phyloP scores from a whole-genome alignment of 306 rosid genomes.

The Carpinus viminea region DNA sequence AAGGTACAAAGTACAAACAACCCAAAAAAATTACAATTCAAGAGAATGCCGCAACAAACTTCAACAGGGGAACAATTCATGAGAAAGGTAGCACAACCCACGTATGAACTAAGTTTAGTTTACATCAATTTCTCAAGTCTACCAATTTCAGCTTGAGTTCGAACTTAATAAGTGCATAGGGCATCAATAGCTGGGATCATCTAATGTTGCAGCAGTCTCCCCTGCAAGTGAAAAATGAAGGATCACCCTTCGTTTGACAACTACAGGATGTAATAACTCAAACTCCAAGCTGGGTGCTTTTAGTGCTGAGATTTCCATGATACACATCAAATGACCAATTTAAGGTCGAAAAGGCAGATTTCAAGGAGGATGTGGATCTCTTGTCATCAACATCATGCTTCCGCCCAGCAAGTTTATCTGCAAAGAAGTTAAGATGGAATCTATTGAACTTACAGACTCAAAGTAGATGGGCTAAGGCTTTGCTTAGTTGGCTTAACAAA shows the following conservation, averaged over 20 bases:
- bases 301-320: conserved; percentile 42
- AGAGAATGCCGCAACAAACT: no score
- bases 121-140: no score
- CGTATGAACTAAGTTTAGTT: no score
- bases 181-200: conserved; percentile 60
- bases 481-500: no score
- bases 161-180: conserved; percentile 88
- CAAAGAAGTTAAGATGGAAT: background rate
- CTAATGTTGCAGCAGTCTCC: conserved; percentile 53
- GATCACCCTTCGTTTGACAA: conserved; percentile 65
- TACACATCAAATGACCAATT: background rate
- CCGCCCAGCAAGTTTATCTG: background rate
- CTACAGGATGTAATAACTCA: conserved; percentile 78
- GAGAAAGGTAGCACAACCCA: no score
- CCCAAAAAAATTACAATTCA: no score
- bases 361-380: background rate
- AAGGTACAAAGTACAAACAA: no score
- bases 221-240: conserved; percentile 58
- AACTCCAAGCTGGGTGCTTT: conserved; percentile 78
- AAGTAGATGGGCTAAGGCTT: no score
- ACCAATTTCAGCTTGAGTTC: conserved; percentile 27
- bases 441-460: no score
- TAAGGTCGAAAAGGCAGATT: background rate
- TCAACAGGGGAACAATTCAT: no score
- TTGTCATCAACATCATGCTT: background rate